A percentile compares a stretch with the other conserved stretches of the same genome.
These are phyloP conservation scores for Spergularia azorica DNA, from an alignment of 179 eudicot species.

Conservation along the genomic window DNA sequence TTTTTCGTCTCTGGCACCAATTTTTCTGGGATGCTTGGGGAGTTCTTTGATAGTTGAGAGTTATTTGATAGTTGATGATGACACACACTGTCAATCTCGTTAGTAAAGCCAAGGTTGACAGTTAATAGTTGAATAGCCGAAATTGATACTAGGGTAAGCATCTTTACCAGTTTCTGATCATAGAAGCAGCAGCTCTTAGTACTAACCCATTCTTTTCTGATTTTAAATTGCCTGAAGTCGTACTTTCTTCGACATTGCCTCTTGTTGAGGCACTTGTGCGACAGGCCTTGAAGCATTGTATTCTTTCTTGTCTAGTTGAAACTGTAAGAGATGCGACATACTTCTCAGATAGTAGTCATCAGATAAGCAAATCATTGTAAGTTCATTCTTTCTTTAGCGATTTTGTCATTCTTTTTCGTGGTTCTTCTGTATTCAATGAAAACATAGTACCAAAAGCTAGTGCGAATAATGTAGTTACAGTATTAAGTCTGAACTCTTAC, in stretches of 20 bases:
- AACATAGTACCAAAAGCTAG: background rate
- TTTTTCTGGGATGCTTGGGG: conserved; percentile 28
- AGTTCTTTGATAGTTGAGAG: conserved; percentile 12
- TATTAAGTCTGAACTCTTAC: too few relatives aligned
- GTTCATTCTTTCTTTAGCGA: background rate
- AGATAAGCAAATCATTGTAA: conserved; percentile 19
- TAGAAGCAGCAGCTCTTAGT: conserved; percentile 25
- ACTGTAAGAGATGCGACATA: conserved; percentile 15
- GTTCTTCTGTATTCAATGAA: background rate
- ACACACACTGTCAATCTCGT: conserved; percentile 22
- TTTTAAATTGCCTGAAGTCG: conserved; percentile 13
- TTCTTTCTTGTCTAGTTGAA: conserved; percentile 23
- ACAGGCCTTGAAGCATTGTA: conserved; percentile 22
- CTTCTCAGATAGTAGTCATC: background rate
- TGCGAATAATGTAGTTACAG: too few relatives aligned
- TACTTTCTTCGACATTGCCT: background rate
- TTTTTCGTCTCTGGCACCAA: conserved; percentile 37
- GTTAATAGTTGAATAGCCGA: conserved; percentile 17
- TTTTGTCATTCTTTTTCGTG: background rate
- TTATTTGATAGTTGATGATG: conserved; percentile 2
- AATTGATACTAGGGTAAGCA: conserved; percentile 27
- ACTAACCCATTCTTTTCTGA: conserved; percentile 35
- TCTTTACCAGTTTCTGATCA: conserved; percentile 16
- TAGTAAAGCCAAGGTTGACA: conserved; percentile 14
- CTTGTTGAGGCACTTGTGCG: conserved; percentile 16